Percentiles rank a stretch among this genome's conserved stretches.
Conservation (phyloP, 352 stramenopile genomes). For the Phytophthora macrochlamydospora region DNA sequence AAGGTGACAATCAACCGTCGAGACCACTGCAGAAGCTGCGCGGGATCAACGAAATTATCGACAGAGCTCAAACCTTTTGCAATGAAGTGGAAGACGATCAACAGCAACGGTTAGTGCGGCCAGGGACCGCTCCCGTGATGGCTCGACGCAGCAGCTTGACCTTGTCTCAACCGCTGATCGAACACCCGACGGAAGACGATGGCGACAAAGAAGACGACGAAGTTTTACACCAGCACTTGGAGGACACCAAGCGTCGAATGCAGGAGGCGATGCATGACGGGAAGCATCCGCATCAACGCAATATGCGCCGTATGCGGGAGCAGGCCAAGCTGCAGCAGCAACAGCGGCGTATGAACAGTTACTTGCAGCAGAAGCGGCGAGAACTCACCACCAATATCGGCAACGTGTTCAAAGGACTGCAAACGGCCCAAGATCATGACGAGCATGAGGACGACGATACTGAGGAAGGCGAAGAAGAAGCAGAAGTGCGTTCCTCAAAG, state of each 20-base stretch:
- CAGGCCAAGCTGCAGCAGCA: conserved; percentile 51
- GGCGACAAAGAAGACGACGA: neutral
- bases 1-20: conserved; percentile 11
- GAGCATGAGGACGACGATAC: neutral
- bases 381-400: conserved; percentile 73
- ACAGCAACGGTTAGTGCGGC: conserved; percentile 12
- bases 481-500: neutral
- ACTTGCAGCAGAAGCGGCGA: conserved; percentile 72
- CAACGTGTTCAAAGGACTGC: conserved; percentile 65
- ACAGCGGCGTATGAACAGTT: conserved; percentile 66
- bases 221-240: conserved; percentile 42
- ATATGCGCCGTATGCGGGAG: conserved; percentile 39
- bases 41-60: conserved; percentile 69
- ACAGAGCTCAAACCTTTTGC: conserved; percentile 46
- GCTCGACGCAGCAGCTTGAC: conserved; percentile 4
- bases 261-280: conserved; percentile 46
- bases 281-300: conserved; percentile 31
- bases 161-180: neutral
- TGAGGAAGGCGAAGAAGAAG: neutral
- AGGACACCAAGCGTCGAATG: conserved; percentile 57
- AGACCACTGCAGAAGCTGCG: conserved; percentile 55
- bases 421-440: conserved; percentile 8
- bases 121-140: conserved; percentile 17
- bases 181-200: no score
- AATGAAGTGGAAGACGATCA: conserved; percentile 7